phyloP scores from a whole-genome alignment of 2,329 filamentous ascomycete species.

The Ilyonectria mors-panacis region DNA sequence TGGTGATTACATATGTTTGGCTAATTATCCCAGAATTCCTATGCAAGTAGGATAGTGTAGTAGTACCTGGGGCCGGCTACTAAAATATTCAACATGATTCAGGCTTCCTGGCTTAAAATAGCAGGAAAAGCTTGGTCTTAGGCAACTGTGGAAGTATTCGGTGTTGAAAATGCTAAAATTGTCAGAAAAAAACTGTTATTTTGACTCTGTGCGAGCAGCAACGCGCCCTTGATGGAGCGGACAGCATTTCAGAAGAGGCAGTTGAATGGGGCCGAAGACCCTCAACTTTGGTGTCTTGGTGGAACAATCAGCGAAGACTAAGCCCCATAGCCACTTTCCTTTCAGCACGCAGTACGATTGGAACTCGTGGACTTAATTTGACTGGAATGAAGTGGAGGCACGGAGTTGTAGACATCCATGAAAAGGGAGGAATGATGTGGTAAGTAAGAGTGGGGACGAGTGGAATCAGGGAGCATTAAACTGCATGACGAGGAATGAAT shows the following conservation, averaged over 20 bases:
- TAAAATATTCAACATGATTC: not conserved
- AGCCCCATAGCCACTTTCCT: not conserved
- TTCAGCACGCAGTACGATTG: not conserved
- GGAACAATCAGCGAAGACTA: not conserved
- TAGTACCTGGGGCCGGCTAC: not conserved
- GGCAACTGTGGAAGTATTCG: not conserved
- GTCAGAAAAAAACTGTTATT: not conserved
- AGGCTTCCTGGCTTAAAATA: not conserved
- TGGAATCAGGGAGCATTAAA: not conserved
- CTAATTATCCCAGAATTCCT: not conserved
- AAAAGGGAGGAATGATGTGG: not conserved
- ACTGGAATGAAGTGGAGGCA: not conserved
- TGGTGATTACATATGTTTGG: not conserved
- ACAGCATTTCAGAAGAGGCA: not conserved
- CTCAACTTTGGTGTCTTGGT: not conserved
- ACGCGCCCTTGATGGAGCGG: not conserved
- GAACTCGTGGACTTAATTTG: not conserved
- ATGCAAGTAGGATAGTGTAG: not conserved
- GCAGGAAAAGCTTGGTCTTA: not conserved
- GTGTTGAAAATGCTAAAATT: not conserved
- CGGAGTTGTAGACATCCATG: not conserved
- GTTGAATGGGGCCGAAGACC: not conserved
- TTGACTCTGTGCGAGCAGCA: not conserved
- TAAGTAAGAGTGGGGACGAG: not conserved
- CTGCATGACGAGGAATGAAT: not conserved